Base-by-base conservation (phyloP, 768 basidiomycete species). In the Suillus bovinus region DNA sequence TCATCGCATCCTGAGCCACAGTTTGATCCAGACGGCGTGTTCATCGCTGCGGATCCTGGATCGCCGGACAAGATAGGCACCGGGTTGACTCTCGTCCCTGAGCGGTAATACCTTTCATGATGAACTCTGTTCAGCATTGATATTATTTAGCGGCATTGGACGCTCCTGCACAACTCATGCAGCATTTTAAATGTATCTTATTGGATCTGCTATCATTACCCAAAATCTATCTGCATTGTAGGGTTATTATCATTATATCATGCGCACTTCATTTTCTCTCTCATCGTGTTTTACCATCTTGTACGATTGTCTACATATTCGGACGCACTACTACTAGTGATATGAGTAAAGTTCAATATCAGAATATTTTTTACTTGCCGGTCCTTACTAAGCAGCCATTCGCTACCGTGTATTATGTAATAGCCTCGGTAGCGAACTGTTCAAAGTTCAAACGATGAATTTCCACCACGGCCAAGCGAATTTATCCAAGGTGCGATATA, bases 11-110 rank as follows among this genome's bases (percentile, higher is more conserved):
- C 55, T 3, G 71, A 73, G 41, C 62, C 54, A 17, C 67, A 68
- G 39, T 73, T 79, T 53, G 84, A 83, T 63, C 76, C 79, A 3
- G 83, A 84, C 58, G 82, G 82, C 1, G 80, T 78, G 41, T 68
- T 71, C 50, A 63, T 73, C 36, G 64, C 69, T 53, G 63, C 36
- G 42, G 76, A 80, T 57, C 79, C 81, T 2, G 78, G 76, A 10
- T 80, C 81, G 8, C 79, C 79, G 0, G 78, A 79, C 65, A 85
- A 84, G 69, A 71, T 68, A 29, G 72, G 68, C 20, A 59, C 59
- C 36, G 82, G 82, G 61, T 58, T 73, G 33, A 74, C 79, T 69
- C 64, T 82, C 14, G 76, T 82, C 34, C 78, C 81, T 11, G 83
- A 81, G 63, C 81, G 83, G 70, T 84, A 54, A 73, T 29, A 34